Base-by-base conservation (phyloP, 2,329 filamentous ascomycete species). In the Mollisia scopiformis region DNA sequence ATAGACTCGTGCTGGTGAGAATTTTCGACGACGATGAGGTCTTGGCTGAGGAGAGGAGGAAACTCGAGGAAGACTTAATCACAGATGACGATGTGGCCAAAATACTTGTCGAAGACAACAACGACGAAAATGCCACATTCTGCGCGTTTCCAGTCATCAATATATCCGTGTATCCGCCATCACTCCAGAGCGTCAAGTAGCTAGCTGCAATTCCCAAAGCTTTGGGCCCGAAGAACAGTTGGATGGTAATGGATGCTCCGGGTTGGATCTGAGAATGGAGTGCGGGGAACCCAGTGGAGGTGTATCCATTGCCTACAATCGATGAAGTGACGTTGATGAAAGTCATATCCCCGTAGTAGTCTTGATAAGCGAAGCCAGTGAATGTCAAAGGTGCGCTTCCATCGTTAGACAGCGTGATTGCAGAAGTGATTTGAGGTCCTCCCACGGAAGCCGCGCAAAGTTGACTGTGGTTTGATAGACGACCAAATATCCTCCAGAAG, bases 271-370 rank as follows among this genome's bases (percentile, higher is more conserved):
- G n/a, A n/a, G 49, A 47, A 10, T 50, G 35, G 16, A 59, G n/a
- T 14, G 49, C 35, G 14, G 57, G 57, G 25, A 59, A 59, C 3
- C 19, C 25, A 2, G 37, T 5, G 27, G 49, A 49, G 1, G 49
- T 59, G 30, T 33, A 59, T 30, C 49, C 49, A 54, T 59, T 59
- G 7, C 49, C 57, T 3, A 59, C 25, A n/a, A 25, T 55, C 10
- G 37, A 8, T 16, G 35, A 23, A 23, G 53, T 55, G 25, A 55
- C 25, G 25, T 55, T 55, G 11, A 25, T 13, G 35, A 41, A 43
- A 14, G 27, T 23, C 13, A 11, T n/a, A 5, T 19, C n/a, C 8
- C 10, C 27, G 23, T 31, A 28, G 23, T 30, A 46, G 21, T 59
- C 50, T 11, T 49, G 27, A 30, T 27, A 54, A 21, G 49, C 57